These are phyloP conservation scores for Fusarium pininemorale DNA, from an alignment of 2,329 filamentous ascomycete species.

Conservation along the genomic window DNA sequence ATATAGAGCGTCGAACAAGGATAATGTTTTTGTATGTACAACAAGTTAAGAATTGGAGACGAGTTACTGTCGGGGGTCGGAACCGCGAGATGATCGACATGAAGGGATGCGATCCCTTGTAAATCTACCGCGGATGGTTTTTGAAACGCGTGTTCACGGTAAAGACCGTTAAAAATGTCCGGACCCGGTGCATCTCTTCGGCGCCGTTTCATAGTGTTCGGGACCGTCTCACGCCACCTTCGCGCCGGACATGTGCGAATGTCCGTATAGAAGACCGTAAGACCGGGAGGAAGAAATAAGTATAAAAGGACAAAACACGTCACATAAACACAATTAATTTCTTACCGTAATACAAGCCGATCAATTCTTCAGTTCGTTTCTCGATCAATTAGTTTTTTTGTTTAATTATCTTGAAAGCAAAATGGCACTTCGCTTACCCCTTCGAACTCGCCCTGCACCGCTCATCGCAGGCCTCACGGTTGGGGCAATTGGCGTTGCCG, in stretches of 20 bases:
- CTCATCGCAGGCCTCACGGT: conserved; percentile 37
- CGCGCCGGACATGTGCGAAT: conserved; percentile 18
- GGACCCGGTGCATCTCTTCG: not conserved
- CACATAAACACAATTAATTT: too few relatives aligned
- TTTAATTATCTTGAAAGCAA: not conserved
- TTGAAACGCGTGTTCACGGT: not conserved
- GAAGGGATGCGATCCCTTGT: not conserved
- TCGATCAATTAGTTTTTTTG: fast-evolving
- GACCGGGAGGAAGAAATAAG: not conserved
- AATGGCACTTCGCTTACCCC: conserved; percentile 25
- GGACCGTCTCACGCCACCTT: not conserved
- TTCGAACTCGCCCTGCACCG: conserved; percentile 33
- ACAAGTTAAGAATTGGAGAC: too few relatives aligned
- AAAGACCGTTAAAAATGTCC: not conserved
- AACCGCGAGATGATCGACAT: not conserved
- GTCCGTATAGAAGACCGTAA: conserved; percentile 17
- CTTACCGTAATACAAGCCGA: not conserved
- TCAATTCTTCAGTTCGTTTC: fast-evolving
- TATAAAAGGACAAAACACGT: not conserved
- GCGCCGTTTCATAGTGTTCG: not conserved
- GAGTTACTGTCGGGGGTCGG: too few relatives aligned
- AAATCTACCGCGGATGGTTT: not conserved
- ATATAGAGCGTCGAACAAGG: not conserved
- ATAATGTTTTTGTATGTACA: too few relatives aligned
- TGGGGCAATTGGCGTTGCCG: conserved; percentile 22